A percentile compares a stretch with the other conserved stretches of the same genome.
Evolutionary conservation across 2,329 filamentous ascomycete species (phyloP).

Genomic region (Aureobasidium sp.): DNA sequence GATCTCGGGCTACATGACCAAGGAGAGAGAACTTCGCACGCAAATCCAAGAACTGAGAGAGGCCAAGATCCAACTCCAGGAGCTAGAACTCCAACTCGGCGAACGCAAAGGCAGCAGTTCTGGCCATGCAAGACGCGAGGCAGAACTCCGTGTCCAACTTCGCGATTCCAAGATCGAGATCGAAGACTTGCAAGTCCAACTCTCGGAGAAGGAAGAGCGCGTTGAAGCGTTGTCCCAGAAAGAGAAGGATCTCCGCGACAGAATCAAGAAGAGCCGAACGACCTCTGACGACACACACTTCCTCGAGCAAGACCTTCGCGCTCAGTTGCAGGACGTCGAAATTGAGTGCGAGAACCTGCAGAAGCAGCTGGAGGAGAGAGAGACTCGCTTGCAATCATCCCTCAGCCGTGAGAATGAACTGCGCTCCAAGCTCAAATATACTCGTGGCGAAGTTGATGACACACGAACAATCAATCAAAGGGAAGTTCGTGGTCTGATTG

Average conservation of each 20-base stretch:
- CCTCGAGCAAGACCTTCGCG: constrained; percentile 31
- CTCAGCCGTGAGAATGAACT: constrained; percentile 28
- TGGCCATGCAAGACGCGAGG: constrained; percentile 29
- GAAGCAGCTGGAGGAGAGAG: constrained; percentile 25
- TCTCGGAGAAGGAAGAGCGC: constrained; percentile 36
- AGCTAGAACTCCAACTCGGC: constrained; percentile 39
- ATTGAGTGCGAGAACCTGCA: constrained; percentile 33
- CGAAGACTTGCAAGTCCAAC: constrained; percentile 27
- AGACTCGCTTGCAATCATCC: constrained; percentile 23
- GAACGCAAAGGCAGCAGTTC: constrained; percentile 28
- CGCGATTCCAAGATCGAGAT: constrained; percentile 27
- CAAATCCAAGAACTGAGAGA: constrained; percentile 26
- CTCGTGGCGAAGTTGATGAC: constrained; percentile 16
- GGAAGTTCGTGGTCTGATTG: constrained; percentile 22
- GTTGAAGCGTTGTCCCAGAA: constrained; percentile 28
- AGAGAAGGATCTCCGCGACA: constrained; percentile 32
- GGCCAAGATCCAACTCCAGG: constrained; percentile 24
- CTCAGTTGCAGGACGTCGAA: constrained; percentile 30
- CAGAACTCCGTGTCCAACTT: constrained; percentile 30
- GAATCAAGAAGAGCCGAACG: constrained; percentile 21
- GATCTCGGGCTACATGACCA: constrained; percentile 19
- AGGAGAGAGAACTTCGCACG: constrained; percentile 31
- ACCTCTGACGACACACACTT: constrained; percentile 21
- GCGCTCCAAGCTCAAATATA: constrained; percentile 23
- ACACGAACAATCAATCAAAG: constrained; percentile 20